These are phyloP conservation scores for Kalaharituber pfeilii DNA, from an alignment of 2,329 filamentous ascomycete species.

Conservation along the genomic window DNA sequence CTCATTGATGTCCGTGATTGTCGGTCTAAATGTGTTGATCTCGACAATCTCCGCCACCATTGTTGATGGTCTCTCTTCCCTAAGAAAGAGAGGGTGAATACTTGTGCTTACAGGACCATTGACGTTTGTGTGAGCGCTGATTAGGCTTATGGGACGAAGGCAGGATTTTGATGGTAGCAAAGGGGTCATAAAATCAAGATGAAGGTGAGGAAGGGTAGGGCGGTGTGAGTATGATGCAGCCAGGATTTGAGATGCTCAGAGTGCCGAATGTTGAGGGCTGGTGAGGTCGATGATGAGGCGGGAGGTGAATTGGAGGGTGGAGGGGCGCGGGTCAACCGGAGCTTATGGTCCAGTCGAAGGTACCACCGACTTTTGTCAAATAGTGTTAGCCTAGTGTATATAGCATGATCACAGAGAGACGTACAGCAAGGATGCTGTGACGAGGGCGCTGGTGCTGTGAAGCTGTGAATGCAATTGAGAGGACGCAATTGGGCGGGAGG, in stretches of 20 bases:
- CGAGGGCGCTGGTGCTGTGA: not conserved
- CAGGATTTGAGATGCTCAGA: constrained; percentile 66
- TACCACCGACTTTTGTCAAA: too few species aligned
- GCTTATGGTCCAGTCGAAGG: too few species aligned
- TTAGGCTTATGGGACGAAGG: not conserved
- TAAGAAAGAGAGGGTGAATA: constrained; percentile 7
- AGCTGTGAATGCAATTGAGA: too few species aligned
- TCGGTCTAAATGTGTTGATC: constrained; percentile 75
- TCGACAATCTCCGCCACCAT: constrained; percentile 61
- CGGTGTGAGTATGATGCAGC: constrained; percentile 50
- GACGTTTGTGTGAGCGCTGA: constrained; percentile 5
- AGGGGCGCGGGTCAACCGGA: too few species aligned
- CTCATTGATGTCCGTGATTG: constrained; percentile 69
- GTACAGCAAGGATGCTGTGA: too few species aligned
- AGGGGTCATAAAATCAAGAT: constrained; percentile 39
- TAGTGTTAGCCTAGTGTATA: too few species aligned
- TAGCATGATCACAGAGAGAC: too few species aligned
- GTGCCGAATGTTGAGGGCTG: constrained; percentile 66
- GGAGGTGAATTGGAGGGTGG: not conserved
- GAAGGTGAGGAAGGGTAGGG: constrained; percentile 53
- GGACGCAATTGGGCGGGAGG: too few species aligned
- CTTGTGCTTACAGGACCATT: constrained; percentile 3
- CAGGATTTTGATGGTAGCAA: constrained; percentile 27
- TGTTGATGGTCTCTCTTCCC: constrained; percentile 35
- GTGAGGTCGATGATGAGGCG: constrained; percentile 72